Percentiles rank a stretch among this genome's conserved stretches.
phyloP scores from a whole-genome alignment of 371 early-diverging fungal species.

The Chytridium lagenaria region DNA sequence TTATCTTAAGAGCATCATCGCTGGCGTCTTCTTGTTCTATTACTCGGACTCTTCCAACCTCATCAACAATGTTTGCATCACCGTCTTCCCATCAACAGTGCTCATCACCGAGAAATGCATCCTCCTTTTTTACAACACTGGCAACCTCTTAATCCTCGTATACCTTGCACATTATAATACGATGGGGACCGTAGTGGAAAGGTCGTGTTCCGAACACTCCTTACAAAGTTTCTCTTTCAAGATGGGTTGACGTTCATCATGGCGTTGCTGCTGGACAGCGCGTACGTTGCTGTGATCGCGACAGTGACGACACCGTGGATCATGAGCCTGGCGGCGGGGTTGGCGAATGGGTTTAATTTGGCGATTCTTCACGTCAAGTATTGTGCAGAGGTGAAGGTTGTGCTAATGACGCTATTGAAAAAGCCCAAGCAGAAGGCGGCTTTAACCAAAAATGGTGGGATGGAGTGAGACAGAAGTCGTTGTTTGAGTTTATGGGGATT shows the following conservation, averaged over 20 bases:
- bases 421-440: background rate
- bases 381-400: background rate
- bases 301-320: background rate
- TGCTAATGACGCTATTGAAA: background rate
- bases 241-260: background rate
- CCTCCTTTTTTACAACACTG: slow-evolving; percentile 22
- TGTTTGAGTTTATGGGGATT: too few species aligned
- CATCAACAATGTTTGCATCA: slow-evolving; percentile 13
- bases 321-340: slow-evolving; percentile 3
- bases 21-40: slow-evolving; percentile 4
- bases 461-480: too few species aligned
- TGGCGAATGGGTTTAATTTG: slow-evolving; percentile 1
- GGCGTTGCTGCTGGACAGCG: slow-evolving; percentile 1
- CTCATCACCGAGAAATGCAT: slow-evolving; percentile 19
- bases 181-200: too few species aligned
- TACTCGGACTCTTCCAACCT: slow-evolving; percentile 13
- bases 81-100: slow-evolving; percentile 9
- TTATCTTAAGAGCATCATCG: slow-evolving; percentile 11
- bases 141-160: slow-evolving; percentile 18
- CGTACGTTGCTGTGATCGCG: background rate
- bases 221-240: background rate
- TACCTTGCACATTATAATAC: slow-evolving; percentile 4
- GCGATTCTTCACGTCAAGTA: slow-evolving; percentile 1
- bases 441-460: too few species aligned
- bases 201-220: background rate